These are phyloP conservation scores for Theileria annulata DNA, from an alignment of 169 alveolate species.

Conservation along the genomic window DNA sequence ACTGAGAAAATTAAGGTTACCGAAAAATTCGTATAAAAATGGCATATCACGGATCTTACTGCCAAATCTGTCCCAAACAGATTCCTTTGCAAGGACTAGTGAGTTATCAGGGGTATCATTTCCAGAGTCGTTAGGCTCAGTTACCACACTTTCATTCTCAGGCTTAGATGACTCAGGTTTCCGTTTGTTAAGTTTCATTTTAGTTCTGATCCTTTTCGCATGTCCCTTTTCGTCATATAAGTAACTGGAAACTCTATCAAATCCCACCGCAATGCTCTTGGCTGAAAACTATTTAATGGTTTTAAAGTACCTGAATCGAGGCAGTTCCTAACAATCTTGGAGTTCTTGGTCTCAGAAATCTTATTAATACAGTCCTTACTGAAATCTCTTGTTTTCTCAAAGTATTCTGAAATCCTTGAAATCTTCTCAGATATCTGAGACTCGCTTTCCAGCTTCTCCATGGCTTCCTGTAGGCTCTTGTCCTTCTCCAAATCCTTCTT, in stretches of 20 bases:
- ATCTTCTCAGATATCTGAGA: conserved; percentile 65
- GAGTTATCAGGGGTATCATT: conserved; percentile 42
- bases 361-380: conserved; percentile 33
- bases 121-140: conserved; percentile 4
- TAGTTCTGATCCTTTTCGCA: conserved; percentile 25
- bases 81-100: conserved; percentile 73
- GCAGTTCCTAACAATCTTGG: conserved; percentile 37
- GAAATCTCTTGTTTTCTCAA: conserved; percentile 42
- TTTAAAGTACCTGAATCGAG: conserved; percentile 40
- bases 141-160: conserved; percentile 4
- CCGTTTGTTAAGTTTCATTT: conserved; percentile 45
- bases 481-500: conserved; percentile 78
- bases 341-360: conserved; percentile 51
- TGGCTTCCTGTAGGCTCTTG: conserved; percentile 75
- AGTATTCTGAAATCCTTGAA: conserved; percentile 50
- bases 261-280: conserved; percentile 52
- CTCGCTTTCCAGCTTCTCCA: conserved; percentile 70
- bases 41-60: conserved; percentile 86
- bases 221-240: conserved; percentile 48
- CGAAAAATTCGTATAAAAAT: conserved; percentile 83
- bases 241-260: conserved; percentile 69
- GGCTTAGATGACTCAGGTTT: background rate
- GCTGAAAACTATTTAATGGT: conserved; percentile 12
- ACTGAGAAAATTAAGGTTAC: conserved; percentile 25
- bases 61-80: conserved; percentile 86